Evolutionary conservation across 139 green algal genomes (phyloP), one percentile per base, ranked within the genome.

Genomic region (Chlorella sp.): DNA sequence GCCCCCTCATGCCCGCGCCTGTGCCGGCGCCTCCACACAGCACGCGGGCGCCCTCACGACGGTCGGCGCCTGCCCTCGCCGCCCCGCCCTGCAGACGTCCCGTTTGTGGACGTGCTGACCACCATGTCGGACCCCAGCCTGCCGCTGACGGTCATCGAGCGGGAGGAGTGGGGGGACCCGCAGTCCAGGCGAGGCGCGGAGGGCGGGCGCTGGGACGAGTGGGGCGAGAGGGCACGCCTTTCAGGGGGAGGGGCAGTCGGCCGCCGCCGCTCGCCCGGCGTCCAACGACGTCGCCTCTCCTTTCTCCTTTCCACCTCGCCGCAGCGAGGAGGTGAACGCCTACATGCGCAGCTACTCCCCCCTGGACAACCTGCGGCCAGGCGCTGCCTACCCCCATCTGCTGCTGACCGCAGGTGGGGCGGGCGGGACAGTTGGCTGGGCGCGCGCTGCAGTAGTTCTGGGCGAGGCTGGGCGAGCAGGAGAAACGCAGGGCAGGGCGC

Each of bases 311-410:
- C 36, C 19, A 40, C 11, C 64, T 29, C 9, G 3, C n/a, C 42
- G 12, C 29, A n/a, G n/a, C 42, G 42, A 88, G 73, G 67, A 55
- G 0, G 73, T 86, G 43, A 95, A 95, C 76, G 67, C 83, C 40
- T 94, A 93, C 87, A 97, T 98, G 82, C 89, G 89, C 80, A 82
- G 48, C 31, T 98, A 98, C 84, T 91, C 82, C 27, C 93, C 93
- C 0, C 74, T 96, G 19, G 93, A 98, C 76, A 98, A 98, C 71
- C 80, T 96, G 8, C 73, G 45, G 59, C n/a, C 58, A 17, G 73
- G 87, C 71, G n/a, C n/a, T n/a, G 70, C 50, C 1, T 97, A 98
- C 79, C 93, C 93, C 0, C 64, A 93, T 79, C 83, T 98, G 21
- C 81, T 97, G 25, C 69, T 75, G 40, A 75, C 69, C 4, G 69